These are phyloP conservation scores for Colletotrichum sp. DNA, from an alignment of 2,329 filamentous ascomycete species.

Conservation along the genomic window DNA sequence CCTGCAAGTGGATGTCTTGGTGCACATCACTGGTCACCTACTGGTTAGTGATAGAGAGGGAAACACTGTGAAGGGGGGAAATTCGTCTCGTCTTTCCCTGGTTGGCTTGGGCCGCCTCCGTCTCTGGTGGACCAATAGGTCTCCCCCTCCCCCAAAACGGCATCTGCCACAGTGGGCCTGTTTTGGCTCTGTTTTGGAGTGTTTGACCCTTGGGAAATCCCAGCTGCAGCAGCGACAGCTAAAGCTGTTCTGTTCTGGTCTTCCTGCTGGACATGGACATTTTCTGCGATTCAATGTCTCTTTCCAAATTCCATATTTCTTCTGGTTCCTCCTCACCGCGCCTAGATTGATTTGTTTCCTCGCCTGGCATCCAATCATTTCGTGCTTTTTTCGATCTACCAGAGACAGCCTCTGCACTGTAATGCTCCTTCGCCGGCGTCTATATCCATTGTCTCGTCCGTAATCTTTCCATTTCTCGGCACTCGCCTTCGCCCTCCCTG, in stretches of 20 bases:
- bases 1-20: not conserved
- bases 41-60: not conserved
- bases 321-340: not conserved
- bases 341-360: not conserved
- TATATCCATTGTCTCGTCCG: not conserved
- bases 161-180: slow-evolving; percentile 21
- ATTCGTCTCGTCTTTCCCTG: not conserved
- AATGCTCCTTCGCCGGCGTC: not conserved
- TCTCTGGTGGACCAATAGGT: not conserved
- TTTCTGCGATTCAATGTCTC: not conserved
- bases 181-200: slow-evolving; percentile 21
- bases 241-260: not conserved
- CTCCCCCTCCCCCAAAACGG: not conserved
- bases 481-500: not conserved
- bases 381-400: not conserved
- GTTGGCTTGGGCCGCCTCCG: slow-evolving; percentile 5
- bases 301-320: not conserved
- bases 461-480: not conserved
- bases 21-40: not conserved
- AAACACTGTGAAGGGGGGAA: not conserved
- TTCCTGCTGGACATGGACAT: not conserved
- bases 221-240: not conserved
- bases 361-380: not conserved
- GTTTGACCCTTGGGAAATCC: slow-evolving; percentile 14
- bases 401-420: not conserved